phyloP scores from a whole-genome alignment of 495 filamentous ascomycete species.

The Tuber indicum region DNA sequence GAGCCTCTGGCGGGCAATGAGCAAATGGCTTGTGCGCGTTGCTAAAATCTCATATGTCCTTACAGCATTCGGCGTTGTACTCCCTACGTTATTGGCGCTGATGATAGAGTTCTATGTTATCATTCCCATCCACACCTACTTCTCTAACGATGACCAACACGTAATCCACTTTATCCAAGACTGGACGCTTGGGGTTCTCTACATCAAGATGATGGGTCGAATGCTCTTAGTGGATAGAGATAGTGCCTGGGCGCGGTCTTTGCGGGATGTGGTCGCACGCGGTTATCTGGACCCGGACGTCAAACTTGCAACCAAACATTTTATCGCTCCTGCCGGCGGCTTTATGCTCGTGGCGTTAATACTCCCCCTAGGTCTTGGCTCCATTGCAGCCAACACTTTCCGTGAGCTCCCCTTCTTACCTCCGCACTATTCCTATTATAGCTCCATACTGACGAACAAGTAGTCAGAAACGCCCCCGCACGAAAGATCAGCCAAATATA shows the following conservation, averaged over 20 bases:
- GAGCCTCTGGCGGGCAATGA: slow-evolving; percentile 39
- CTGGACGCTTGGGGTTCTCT: slow-evolving; percentile 90
- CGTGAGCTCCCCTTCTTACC: slow-evolving; percentile 41
- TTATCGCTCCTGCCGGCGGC: slow-evolving; percentile 65
- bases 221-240: slow-evolving; percentile 56
- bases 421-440: slow-evolving; percentile 10
- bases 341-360: slow-evolving; percentile 55
- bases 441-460: slow-evolving; percentile 11
- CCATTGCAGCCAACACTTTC: slow-evolving; percentile 46
- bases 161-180: slow-evolving; percentile 83
- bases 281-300: slow-evolving; percentile 79
- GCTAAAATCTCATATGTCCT: slow-evolving; percentile 64
- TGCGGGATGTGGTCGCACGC: slow-evolving; percentile 65
- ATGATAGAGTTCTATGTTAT: slow-evolving; percentile 83
- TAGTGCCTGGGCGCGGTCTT: slow-evolving; percentile 64
- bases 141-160: slow-evolving; percentile 54
- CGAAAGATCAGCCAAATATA: slow-evolving; percentile 46
- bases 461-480: slow-evolving; percentile 41
- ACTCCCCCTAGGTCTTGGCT: slow-evolving; percentile 53
- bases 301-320: slow-evolving; percentile 67
- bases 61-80: slow-evolving; percentile 60
- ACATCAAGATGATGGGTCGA: slow-evolving; percentile 76
- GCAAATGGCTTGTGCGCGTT: slow-evolving; percentile 36
- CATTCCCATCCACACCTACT: slow-evolving; percentile 80
- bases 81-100: slow-evolving; percentile 76